Conservation (phyloP, 768 basidiomycete genomes). For the Strobilomyces dryophilus region DNA sequence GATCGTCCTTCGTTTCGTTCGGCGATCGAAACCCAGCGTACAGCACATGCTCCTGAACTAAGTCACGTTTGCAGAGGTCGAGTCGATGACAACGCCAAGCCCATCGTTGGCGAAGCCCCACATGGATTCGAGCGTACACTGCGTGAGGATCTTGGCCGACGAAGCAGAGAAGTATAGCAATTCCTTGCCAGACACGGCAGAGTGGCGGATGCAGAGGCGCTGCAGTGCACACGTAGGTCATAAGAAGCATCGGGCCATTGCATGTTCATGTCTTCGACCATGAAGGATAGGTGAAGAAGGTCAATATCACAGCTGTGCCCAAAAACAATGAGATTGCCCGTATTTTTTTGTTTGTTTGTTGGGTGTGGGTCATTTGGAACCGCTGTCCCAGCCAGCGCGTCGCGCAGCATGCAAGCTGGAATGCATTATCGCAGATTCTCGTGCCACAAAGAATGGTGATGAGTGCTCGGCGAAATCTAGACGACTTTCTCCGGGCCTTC, state of each 20-base stretch:
- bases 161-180: background rate
- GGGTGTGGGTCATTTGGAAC: too few relatives aligned
- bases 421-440: background rate
- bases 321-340: too few relatives aligned
- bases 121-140: background rate
- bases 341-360: too few relatives aligned
- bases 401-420: background rate
- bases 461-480: background rate
- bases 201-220: background rate
- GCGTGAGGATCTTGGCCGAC: background rate
- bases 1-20: background rate
- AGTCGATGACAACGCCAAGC: background rate
- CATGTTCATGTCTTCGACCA: background rate
- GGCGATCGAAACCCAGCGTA: background rate
- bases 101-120: background rate
- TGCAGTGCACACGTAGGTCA: constrained; percentile 3
- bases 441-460: background rate
- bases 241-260: background rate
- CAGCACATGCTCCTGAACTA: background rate
- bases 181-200: background rate
- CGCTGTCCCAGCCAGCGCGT: background rate
- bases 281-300: too few relatives aligned
- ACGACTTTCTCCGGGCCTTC: too few relatives aligned
- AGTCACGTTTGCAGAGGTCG: background rate
- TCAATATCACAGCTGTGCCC: too few relatives aligned